A percentile compares a stretch with the other conserved stretches of the same genome.
phyloP scores from a whole-genome alignment of 148 eudicot genomes.

The Bassia scoparia region DNA sequence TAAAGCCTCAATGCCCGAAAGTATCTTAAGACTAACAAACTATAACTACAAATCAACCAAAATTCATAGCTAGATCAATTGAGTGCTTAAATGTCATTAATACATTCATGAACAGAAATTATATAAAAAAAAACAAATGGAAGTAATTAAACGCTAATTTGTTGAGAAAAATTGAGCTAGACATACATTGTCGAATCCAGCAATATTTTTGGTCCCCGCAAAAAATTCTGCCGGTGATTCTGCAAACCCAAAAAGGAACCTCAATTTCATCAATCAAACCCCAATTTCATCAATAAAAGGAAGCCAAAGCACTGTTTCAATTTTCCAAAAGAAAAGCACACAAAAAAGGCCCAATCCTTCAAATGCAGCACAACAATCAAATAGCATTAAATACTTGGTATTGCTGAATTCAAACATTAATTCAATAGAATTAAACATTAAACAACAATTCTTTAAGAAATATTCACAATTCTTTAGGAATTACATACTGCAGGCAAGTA shows the following conservation, averaged over 20 bases:
- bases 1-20: not conserved
- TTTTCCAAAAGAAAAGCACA: no score
- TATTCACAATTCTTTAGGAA: no score
- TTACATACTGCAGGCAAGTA: no score
- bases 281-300: no score
- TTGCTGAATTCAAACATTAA: no score
- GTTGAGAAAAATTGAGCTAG: not conserved
- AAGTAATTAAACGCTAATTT: not conserved
- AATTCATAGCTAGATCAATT: not conserved
- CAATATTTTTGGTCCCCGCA: slow-evolving; percentile 88
- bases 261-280: slow-evolving; percentile 4
- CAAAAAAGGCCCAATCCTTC: no score
- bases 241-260: slow-evolving; percentile 22
- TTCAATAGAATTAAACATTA: no score
- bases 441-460: no score
- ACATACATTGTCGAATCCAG: slow-evolving; percentile 95
- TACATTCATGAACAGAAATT: not conserved
- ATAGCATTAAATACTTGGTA: no score
- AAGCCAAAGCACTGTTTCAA: no score
- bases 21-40: not conserved
- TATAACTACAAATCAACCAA: not conserved
- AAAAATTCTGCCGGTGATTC: slow-evolving; percentile 99
- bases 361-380: no score
- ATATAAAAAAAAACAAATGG: not conserved
- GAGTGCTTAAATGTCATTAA: not conserved